Evolutionary conservation across 345 rosid species (phyloP), one percentile per base, ranked within the genome.

Genomic region (Nasturtium officinale): DNA sequence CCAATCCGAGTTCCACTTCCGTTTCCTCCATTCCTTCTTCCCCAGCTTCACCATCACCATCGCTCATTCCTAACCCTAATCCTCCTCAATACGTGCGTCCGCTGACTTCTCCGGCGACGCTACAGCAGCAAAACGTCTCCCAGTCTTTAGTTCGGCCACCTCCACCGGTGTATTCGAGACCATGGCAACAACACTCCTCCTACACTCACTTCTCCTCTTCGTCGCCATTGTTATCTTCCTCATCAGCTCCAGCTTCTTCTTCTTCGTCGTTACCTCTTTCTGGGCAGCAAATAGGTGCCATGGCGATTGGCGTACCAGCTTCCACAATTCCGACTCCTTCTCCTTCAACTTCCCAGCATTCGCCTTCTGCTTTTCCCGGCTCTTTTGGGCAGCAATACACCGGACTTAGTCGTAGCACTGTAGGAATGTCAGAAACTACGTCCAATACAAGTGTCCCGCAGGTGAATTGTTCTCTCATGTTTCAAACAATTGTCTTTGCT

Each of bases 271-370:
- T 85, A 16, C 51, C 90, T 3, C 15, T 79, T 54, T 23, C 87
- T 15, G 55, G 81, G 0, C 80, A 86, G 33, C 89, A 76, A 52
- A 71, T 90, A 57, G 87, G 90, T 32, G 81, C 87, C 29, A 82
- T 90, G 76, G 83, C 95, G 61, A 56, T 87, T 30, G 95, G 98
- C 30, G 87, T 90, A 58, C 92, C 92, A 1, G 87, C 91, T 28
- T 57, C 78, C 12, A 17, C 84, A 16, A 81, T 79, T 65, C 73
- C 88, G 61, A 56, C 61, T 28, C 70, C 89, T 32, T 74, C 93
- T 21, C 61, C 90, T 21, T 32, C 77, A 11, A 67, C 87, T 23
- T 74, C 93, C 12, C 61, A 90, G 10, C 64, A 89, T 15, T 78
- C 81, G 20, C 63, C 92, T 16, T 55, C 86, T 50, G 71, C 89